These are phyloP conservation scores for Ilyonectria mors-panacis DNA, from an alignment of 2,329 filamentous ascomycete species.

Conservation along the genomic window DNA sequence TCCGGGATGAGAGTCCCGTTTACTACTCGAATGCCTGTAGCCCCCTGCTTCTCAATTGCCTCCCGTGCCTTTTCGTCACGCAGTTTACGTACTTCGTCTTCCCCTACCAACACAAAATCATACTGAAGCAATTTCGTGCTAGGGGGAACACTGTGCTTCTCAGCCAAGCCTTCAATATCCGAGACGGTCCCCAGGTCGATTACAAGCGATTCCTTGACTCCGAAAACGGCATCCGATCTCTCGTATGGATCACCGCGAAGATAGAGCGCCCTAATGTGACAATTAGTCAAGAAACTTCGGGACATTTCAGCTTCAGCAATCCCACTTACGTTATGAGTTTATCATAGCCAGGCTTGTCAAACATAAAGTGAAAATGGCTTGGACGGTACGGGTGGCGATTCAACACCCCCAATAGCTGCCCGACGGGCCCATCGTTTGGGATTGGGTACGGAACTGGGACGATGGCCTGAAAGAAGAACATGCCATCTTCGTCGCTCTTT, in stretches of 20 bases:
- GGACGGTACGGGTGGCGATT: slow-evolving; percentile 82
- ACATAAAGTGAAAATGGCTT: slow-evolving; percentile 91
- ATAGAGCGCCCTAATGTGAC: slow-evolving; percentile 76
- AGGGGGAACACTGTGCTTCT: slow-evolving; percentile 22
- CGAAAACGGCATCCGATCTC: slow-evolving; percentile 87
- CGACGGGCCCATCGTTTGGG: slow-evolving; percentile 87
- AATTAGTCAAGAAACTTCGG: background rate
- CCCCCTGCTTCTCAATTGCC: slow-evolving; percentile 32
- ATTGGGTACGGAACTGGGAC: slow-evolving; percentile 89
- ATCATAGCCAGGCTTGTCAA: slow-evolving; percentile 62
- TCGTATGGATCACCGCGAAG: slow-evolving; percentile 85
- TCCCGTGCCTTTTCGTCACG: slow-evolving; percentile 30
- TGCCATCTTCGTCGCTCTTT: slow-evolving; percentile 46
- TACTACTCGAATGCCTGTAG: slow-evolving; percentile 17
- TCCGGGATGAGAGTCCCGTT: slow-evolving; percentile 22
- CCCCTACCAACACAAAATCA: slow-evolving; percentile 31
- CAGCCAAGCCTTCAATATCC: slow-evolving; percentile 20
- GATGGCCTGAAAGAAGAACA: slow-evolving; percentile 86
- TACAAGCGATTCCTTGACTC: slow-evolving; percentile 86
- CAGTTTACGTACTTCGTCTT: slow-evolving; percentile 25
- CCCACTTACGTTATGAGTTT: slow-evolving; percentile 30
- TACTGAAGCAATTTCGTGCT: slow-evolving; percentile 21
- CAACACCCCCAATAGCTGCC: slow-evolving; percentile 75
- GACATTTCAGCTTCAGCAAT: too few species aligned
- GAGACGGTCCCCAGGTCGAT: slow-evolving; percentile 66